Base-by-base conservation (phyloP, 1,284 basidiomycete genomes). In the Trichosporon faecale region DNA sequence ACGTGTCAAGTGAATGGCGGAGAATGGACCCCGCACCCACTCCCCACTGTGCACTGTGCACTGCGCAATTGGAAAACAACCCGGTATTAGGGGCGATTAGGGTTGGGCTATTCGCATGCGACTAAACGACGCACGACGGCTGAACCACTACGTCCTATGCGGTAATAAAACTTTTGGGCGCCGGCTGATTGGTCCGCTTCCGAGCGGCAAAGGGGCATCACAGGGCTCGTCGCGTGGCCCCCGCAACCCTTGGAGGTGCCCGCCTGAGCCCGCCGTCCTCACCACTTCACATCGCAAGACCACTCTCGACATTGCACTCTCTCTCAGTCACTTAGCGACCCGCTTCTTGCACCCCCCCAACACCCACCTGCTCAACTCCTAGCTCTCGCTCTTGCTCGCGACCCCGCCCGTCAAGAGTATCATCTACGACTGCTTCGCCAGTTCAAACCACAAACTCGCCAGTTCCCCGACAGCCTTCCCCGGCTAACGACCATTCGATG, bases 401-500 rank as follows among this genome's bases (percentile, higher is more conserved):
- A n/a, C 49, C 11, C 49, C 49, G 49, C 49, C 49, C 12, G 49
- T 52, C 57, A 31, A 61, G 57, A 61, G 57, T 31, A 14, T n/a
- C 40, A 44, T 16, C 57, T n/a, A n/a, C 57, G 29, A 61, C 57
- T 61, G 57, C 57, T n/a, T 11, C 29, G 52, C 52, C 52, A 57
- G 52, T 27, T 14, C 52, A 57, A 37, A 11, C 3, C 23, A 57
- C 14, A 37, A 25, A 25, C 52, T 57, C 14, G 18, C 27, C 57
- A 29, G 27, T 29, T 18, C 9, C 46, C 31, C 27, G 3, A 16
- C 14, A 61, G 57, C 57, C 57, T 33, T 33, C 66, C 46, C 27
- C 57, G 57, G 57, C 57, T 61, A 3, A 21, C 23, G 57, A 52
- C 25, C 65, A 66, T 72, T 68, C 74, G 67, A 74, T 76, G 80